Evolutionary conservation across 371 early-diverging fungal species (phyloP), one percentile per base, ranked within the genome.

Genomic region (Circinella minor): DNA sequence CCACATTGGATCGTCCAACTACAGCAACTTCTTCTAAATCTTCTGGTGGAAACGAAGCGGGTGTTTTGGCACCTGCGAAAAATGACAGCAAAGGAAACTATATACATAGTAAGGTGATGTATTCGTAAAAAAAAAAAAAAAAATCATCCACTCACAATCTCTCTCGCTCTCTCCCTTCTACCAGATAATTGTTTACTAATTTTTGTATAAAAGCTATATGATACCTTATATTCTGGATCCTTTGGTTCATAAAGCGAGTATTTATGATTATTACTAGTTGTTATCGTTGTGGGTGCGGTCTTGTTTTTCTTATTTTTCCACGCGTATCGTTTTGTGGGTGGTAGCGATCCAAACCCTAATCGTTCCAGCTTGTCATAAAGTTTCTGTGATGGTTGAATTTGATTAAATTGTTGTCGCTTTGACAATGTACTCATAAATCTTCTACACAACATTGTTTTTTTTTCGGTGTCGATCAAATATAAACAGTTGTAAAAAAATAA

Each of bases 1-100:
- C 93, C 4, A 92, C 94, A 74, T 93, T 93, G 1, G 92, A 92
- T 59, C 93, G 81, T 9, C 92, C 94, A 76, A 91, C 90, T 77
- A 91, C 88, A 17, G 87, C 91, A n/a, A 91, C 69, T 71, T 91
- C 93, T 4, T 81, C 81, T n/a, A 90, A 63, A 37, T 77, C 73
- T 65, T 83, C 88, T 1, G 74, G 74, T 9, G 93, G 93, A 55
- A 92, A 85, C 13, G 92, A 91, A 13, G 79, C 71, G 10, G 84
- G 78, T 37, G 73, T 65, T 71, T 88, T 88, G 7, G 93, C 92
- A 11, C 92, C 93, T 3, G 93, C 93, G 77, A 88, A 90, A 74
- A 91, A 92, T 1, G 80, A 77, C 9, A 90, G 71, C 43, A 81
- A 73, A 13, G 91, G 90, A 47, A 92, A 80, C 85, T 88, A 36